phyloP scores from a whole-genome alignment of 257 asterid species.

The Marsdenia floribunda region DNA sequence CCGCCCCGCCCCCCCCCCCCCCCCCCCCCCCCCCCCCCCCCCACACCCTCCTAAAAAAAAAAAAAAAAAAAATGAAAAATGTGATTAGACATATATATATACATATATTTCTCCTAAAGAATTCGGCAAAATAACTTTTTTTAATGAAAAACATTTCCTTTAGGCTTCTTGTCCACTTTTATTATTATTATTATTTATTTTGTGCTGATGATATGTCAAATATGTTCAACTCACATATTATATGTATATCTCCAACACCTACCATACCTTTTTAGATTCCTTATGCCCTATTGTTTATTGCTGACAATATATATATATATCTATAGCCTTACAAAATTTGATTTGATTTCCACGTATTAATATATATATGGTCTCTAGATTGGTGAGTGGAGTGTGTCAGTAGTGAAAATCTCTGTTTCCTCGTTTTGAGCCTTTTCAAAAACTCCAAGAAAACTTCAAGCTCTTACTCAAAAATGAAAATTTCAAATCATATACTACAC shows the following conservation, averaged over 20 bases:
- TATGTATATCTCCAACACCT: background rate
- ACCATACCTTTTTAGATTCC: background rate
- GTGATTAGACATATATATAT: too few relatives aligned
- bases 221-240: background rate
- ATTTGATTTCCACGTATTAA: too few relatives aligned
- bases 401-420: constrained; percentile 3
- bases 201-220: constrained; percentile 1
- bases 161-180: constrained; percentile 1
- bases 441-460: background rate
- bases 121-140: background rate
- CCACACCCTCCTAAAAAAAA: too few relatives aligned
- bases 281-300: background rate
- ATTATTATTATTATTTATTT: too few relatives aligned
- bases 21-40: too few relatives aligned
- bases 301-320: too few relatives aligned
- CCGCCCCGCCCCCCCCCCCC: too few relatives aligned
- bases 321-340: too few relatives aligned
- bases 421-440: background rate
- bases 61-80: too few relatives aligned
- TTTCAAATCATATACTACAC: background rate
- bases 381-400: constrained; percentile 7
- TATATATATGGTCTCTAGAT: background rate
- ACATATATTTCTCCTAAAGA: background rate
- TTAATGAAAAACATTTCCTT: background rate
- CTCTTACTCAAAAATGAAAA: background rate